Conservation (phyloP, 805 yeast species). For the Wickerhamiella kurtzmanii region DNA sequence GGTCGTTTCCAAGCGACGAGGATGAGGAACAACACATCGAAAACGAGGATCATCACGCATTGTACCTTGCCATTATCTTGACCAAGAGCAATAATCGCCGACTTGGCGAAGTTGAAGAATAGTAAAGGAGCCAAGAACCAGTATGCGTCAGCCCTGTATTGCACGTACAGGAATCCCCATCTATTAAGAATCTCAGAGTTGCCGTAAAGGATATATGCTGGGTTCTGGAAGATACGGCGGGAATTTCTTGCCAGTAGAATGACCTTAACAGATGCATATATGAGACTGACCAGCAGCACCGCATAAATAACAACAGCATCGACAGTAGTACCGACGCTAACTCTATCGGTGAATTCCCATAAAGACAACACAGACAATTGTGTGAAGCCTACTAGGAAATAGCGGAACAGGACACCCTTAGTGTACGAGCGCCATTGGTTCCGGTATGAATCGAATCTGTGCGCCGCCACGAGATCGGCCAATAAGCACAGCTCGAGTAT, state of each 20-base stretch:
- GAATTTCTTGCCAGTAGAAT: constrained; percentile 63
- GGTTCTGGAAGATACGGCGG: constrained; percentile 60
- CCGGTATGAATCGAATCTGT: constrained; percentile 65
- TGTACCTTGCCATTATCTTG: constrained; percentile 73
- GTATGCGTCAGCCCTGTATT: constrained; percentile 74
- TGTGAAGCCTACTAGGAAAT: constrained; percentile 74
- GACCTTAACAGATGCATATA: constrained; percentile 65
- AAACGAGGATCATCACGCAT: constrained; percentile 58
- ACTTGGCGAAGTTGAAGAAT: constrained; percentile 53
- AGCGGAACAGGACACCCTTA: constrained; percentile 79
- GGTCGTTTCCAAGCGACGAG: constrained; percentile 64
- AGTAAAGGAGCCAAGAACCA: constrained; percentile 65
- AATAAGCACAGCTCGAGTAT: constrained; percentile 48
- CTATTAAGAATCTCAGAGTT: constrained; percentile 67
- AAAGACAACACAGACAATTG: constrained; percentile 68
- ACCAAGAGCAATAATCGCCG: constrained; percentile 74
- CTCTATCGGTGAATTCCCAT: constrained; percentile 79
- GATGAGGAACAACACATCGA: constrained; percentile 60
- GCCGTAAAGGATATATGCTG: constrained; percentile 83
- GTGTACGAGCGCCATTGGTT: constrained; percentile 41
- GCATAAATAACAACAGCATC: constrained; percentile 61
- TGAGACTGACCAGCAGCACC: constrained; percentile 43
- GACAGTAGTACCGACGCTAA: constrained; percentile 70
- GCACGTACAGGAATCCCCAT: constrained; percentile 86
- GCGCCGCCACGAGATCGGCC: constrained; percentile 43